These are phyloP conservation scores for Wickerhamomyces ciferrii DNA, from an alignment of 805 yeast genomes.

Conservation along the genomic window DNA sequence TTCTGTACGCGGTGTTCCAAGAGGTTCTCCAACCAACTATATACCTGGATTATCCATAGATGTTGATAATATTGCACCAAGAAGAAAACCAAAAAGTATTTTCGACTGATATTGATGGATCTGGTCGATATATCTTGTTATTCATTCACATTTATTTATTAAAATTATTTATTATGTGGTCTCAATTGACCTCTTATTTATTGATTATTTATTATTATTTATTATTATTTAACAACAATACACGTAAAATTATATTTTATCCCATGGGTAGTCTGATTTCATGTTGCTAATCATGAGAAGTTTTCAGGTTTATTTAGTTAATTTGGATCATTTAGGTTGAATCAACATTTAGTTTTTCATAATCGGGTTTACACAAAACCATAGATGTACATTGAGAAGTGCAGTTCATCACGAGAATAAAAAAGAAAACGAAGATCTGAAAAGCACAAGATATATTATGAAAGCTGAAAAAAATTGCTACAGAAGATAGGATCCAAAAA, in stretches of 20 bases:
- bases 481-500: too few relatives aligned
- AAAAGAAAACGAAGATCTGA: too few relatives aligned
- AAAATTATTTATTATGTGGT: constrained; percentile 1
- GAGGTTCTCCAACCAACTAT: constrained; percentile 13
- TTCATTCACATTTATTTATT: neutral
- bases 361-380: too few relatives aligned
- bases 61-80: constrained; percentile 10
- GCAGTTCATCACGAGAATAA: too few relatives aligned
- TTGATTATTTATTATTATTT: neutral
- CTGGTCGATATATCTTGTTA: neutral
- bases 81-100: constrained; percentile 11
- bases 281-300: too few relatives aligned
- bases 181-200: neutral
- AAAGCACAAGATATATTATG: too few relatives aligned
- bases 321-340: too few relatives aligned
- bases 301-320: too few relatives aligned
- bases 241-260: neutral
- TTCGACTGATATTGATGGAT: constrained; percentile 11
- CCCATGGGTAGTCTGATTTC: too few relatives aligned
- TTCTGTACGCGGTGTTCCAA: constrained; percentile 9
- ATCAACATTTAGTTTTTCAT: too few relatives aligned
- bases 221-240: neutral
- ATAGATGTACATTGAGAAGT: too few relatives aligned
- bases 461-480: too few relatives aligned
- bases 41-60: constrained; percentile 9